Evolutionary conservation across 257 asterid genomes (phyloP).

Genomic region (Fraxinus pennsylvanica): DNA sequence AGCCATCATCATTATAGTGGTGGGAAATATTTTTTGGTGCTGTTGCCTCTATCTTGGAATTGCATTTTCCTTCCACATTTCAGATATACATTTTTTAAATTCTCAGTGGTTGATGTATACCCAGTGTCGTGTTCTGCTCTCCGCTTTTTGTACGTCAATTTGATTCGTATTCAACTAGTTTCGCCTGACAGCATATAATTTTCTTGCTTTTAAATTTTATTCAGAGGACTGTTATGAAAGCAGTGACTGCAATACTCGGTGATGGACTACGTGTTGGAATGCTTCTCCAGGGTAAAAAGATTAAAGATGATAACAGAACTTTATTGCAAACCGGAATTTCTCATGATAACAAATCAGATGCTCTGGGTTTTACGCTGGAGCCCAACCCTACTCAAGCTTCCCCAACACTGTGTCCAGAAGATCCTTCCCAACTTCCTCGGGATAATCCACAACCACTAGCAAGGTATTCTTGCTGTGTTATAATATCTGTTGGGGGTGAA

Average conservation of each 20-base stretch:
- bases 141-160: neutral
- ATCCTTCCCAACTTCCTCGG: conserved; percentile 39
- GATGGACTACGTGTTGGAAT: conserved; percentile 84
- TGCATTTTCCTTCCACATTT: neutral
- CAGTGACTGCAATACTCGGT: conserved; percentile 85
- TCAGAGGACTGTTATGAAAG: conserved; percentile 88
- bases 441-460: conserved; percentile 63
- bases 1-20: too few relatives aligned
- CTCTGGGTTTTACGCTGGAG: conserved; percentile 79
- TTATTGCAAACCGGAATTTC: conserved; percentile 83
- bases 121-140: neutral
- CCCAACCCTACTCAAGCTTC: conserved; percentile 49
- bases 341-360: conserved; percentile 62
- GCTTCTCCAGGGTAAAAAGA: conserved; percentile 87
- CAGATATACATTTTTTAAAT: neutral
- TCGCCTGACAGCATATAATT: conserved; percentile 18
- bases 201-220: conserved; percentile 20
- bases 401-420: conserved; percentile 48
- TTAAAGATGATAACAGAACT: conserved; percentile 81
- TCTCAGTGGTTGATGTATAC: neutral
- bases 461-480: conserved; percentile 43
- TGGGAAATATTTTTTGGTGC: neutral
- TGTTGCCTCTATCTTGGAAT: neutral
- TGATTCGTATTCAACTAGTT: neutral
- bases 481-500: conserved; percentile 3